A percentile compares a stretch with the other conserved stretches of the same genome.
These are phyloP conservation scores for Thielaviopsis musarum DNA, from an alignment of 2,329 filamentous ascomycete genomes.

Conservation along the genomic window DNA sequence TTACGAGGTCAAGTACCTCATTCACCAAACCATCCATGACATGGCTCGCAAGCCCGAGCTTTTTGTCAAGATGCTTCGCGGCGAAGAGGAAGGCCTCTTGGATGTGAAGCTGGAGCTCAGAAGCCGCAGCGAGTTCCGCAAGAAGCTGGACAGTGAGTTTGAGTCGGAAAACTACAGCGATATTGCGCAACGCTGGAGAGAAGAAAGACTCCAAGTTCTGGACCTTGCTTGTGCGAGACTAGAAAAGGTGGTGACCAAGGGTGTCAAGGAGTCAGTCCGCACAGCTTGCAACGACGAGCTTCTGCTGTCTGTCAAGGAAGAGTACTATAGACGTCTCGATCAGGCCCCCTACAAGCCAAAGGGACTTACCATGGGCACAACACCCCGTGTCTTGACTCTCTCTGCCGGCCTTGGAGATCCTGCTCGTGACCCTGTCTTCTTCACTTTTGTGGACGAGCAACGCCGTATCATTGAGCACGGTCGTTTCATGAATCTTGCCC, in stretches of 20 bases:
- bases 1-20: constrained; percentile 94
- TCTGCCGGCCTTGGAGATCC: constrained; percentile 69
- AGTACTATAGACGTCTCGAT: constrained; percentile 77
- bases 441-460: constrained; percentile 88
- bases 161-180: constrained; percentile 93
- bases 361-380: constrained; percentile 75
- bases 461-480: constrained; percentile 79
- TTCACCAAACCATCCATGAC: constrained; percentile 70
- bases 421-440: constrained; percentile 63
- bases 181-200: constrained; percentile 87
- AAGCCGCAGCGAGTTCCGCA: constrained; percentile 57
- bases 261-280: constrained; percentile 85
- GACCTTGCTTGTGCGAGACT: constrained; percentile 68
- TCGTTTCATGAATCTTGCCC: constrained; percentile 63
- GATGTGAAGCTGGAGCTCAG: constrained; percentile 69
- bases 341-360: constrained; percentile 94
- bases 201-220: constrained; percentile 68
- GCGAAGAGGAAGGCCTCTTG: constrained; percentile 82
- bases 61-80: constrained; percentile 93
- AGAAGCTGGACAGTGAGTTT: constrained; percentile 65
- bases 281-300: constrained; percentile 90
- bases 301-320: constrained; percentile 72
- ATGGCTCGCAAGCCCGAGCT: constrained; percentile 72
- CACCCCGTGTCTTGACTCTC: constrained; percentile 70
- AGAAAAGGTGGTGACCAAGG: constrained; percentile 69